Evolutionary conservation across 2,329 filamentous ascomycete species (phyloP).

Genomic region (Calcarisporium arbuscula): DNA sequence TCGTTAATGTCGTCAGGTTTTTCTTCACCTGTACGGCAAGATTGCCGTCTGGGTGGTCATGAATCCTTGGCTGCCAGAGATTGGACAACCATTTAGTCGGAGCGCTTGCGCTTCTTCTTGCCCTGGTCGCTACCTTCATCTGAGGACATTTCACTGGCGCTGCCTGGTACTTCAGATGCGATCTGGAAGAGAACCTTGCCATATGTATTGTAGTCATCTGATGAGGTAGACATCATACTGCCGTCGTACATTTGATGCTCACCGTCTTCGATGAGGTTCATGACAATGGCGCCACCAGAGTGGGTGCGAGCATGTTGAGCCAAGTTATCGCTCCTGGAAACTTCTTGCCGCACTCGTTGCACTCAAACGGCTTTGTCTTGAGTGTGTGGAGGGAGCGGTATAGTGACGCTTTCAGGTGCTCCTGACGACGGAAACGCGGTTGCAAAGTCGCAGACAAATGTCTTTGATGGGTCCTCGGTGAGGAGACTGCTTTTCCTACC

Average conservation of each 20-base stretch:
- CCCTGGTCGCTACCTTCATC: slow-evolving; percentile 44
- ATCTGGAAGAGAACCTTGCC: slow-evolving; percentile 80
- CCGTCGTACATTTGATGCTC: slow-evolving; percentile 42
- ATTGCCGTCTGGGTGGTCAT: neutral
- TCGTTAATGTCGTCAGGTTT: no score
- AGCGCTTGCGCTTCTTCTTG: slow-evolving; percentile 68
- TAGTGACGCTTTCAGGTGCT: slow-evolving; percentile 97
- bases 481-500: slow-evolving; percentile 97
- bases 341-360: slow-evolving; percentile 96
- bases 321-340: slow-evolving; percentile 97
- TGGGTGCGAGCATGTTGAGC: slow-evolving; percentile 94
- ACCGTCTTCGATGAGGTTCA: slow-evolving; percentile 75
- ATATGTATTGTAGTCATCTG: slow-evolving; percentile 60
- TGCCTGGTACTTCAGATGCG: slow-evolving; percentile 65
- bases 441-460: slow-evolving; percentile 97
- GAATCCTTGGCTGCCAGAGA: neutral
- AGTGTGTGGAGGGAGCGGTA: slow-evolving; percentile 96
- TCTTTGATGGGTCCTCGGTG: slow-evolving; percentile 97
- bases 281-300: slow-evolving; percentile 80
- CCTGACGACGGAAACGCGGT: slow-evolving; percentile 96
- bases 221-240: slow-evolving; percentile 34
- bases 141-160: slow-evolving; percentile 50
- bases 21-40: no score
- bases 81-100: slow-evolving; percentile 39
- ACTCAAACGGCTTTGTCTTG: slow-evolving; percentile 98